These are phyloP conservation scores for Cercis canadensis DNA, from an alignment of 306 rosid genomes.

Conservation along the genomic window DNA sequence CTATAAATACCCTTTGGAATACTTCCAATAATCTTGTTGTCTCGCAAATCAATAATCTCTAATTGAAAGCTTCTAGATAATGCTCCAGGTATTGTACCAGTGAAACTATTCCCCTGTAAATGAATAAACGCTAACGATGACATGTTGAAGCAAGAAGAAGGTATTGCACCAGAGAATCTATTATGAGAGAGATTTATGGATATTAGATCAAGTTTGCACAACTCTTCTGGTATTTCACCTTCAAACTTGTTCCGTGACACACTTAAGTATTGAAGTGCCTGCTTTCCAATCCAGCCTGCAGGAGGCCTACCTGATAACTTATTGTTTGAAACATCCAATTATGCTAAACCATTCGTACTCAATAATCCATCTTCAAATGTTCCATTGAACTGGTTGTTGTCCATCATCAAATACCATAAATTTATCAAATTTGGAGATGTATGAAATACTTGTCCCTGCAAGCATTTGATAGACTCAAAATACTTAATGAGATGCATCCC, in stretches of 20 bases:
- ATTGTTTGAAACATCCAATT: background rate
- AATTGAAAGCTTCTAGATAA: fast-evolving
- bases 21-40: background rate
- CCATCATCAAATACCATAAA: background rate
- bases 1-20: slow-evolving; percentile 4
- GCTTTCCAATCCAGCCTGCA: background rate
- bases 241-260: background rate
- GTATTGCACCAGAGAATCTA: background rate
- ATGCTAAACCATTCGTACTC: background rate
- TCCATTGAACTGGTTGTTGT: background rate
- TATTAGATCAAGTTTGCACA: background rate
- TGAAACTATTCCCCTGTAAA: slow-evolving; percentile 18
- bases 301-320: background rate
- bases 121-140: background rate
- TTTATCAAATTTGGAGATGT: background rate
- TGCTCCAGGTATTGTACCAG: slow-evolving; percentile 2
- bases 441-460: background rate
- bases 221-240: background rate
- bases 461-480: slow-evolving; percentile 3
- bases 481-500: background rate
- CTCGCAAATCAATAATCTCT: background rate
- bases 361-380: background rate
- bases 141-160: background rate
- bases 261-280: fast-evolving
- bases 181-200: slow-evolving; percentile 5